Conservation (phyloP, 164 flowering plant species). For the Euptelea pleiosperma region DNA sequence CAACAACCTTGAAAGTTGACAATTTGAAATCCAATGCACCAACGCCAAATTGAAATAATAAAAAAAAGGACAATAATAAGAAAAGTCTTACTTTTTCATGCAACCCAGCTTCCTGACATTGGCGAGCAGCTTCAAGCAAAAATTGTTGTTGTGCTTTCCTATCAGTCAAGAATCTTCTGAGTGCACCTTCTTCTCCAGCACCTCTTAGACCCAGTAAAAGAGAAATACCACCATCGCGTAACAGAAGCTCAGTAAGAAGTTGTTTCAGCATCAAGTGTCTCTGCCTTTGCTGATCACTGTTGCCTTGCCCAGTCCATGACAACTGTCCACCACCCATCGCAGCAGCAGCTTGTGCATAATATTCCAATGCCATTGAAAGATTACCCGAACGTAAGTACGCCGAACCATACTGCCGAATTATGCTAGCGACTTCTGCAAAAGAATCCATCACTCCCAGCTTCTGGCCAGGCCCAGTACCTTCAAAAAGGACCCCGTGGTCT, state of each 20-base stretch:
- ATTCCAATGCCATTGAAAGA: constrained; percentile 73
- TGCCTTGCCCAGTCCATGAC: constrained; percentile 81
- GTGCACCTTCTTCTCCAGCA: constrained; percentile 90
- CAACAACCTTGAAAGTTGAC: neutral
- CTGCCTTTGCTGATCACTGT: constrained; percentile 80
- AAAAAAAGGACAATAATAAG: constrained; percentile 7
- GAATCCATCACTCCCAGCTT: constrained; percentile 87
- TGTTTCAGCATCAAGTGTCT: constrained; percentile 81
- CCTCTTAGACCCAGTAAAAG: constrained; percentile 87
- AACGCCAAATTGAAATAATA: neutral
- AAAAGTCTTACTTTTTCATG: constrained; percentile 72
- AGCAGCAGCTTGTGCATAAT: constrained; percentile 96
- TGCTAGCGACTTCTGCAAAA: constrained; percentile 77
- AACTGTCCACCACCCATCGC: constrained; percentile 90
- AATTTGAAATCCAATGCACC: neutral
- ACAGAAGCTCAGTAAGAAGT: constrained; percentile 75
- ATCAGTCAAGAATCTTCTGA: constrained; percentile 70
- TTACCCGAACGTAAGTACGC: constrained; percentile 58
- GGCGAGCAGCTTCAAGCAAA: constrained; percentile 88
- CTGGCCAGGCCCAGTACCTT: constrained; percentile 56
- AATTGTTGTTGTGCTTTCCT: constrained; percentile 57
- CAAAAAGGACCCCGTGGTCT: constrained; percentile 80
- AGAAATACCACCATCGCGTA: constrained; percentile 76
- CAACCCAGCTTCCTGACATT: constrained; percentile 85
- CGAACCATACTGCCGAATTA: constrained; percentile 94